phyloP scores from a whole-genome alignment of 176 grass and related monocot genomes.

The Pontederia crassipes region DNA sequence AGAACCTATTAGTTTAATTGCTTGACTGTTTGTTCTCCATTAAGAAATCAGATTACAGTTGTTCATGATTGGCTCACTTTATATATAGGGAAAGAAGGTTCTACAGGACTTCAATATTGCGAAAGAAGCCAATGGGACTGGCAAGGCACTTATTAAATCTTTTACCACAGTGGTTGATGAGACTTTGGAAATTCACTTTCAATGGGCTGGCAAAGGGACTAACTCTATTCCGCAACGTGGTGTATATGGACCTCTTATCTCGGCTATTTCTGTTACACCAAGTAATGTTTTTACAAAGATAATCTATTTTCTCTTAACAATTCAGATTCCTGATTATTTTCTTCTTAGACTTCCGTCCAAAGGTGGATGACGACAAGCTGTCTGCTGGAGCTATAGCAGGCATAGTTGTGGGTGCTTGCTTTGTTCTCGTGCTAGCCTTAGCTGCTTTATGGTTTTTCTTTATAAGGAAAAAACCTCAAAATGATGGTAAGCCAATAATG shows the following conservation, averaged over 20 bases:
- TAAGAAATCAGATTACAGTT: neutral
- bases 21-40: neutral
- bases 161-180: conserved; percentile 1
- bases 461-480: neutral
- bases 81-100: conserved; percentile 6
- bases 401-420: neutral
- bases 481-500: conserved; percentile 4
- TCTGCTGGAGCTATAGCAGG: conserved; percentile 3
- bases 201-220: conserved; percentile 57
- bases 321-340: neutral
- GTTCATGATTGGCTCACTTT: neutral
- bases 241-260: conserved; percentile 80
- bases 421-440: neutral
- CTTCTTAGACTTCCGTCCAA: conserved; percentile 4
- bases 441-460: neutral
- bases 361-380: neutral
- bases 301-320: neutral
- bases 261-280: conserved; percentile 56
- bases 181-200: conserved; percentile 5
- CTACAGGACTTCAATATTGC: conserved; percentile 3
- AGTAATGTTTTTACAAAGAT: neutral
- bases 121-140: conserved; percentile 2
- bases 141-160: neutral
- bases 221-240: conserved; percentile 51
- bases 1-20: no score